A percentile compares a stretch with the other conserved stretches of the same genome.
Evolutionary conservation across 169 alveolate genomes (phyloP).

Genomic region (Eimeria necatrix): DNA sequence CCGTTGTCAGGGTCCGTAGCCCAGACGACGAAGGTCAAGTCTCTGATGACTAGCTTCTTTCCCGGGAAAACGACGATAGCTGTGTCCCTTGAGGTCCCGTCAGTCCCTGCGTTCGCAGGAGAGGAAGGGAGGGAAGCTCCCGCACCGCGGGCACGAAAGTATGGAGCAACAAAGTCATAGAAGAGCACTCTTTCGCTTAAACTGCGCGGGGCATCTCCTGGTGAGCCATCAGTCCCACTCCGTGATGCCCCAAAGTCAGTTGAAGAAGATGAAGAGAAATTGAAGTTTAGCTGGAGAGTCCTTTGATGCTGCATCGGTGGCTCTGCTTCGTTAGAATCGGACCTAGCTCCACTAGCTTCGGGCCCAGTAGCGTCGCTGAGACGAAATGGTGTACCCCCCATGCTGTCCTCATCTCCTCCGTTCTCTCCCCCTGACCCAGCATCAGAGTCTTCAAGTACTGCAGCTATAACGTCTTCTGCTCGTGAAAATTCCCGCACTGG

Average conservation of each 20-base stretch:
- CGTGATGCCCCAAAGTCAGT: neutral
- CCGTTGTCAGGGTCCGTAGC: conserved; percentile 81
- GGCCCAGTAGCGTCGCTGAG: conserved; percentile 47
- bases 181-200: conserved; percentile 53
- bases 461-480: conserved; percentile 73
- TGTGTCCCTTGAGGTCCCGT: conserved; percentile 38
- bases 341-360: neutral
- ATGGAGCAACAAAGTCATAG: conserved; percentile 73
- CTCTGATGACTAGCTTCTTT: conserved; percentile 74
- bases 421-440: neutral
- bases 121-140: conserved; percentile 17
- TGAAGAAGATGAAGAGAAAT: conserved; percentile 28
- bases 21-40: conserved; percentile 82
- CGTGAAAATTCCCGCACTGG: conserved; percentile 40
- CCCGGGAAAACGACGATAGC: conserved; percentile 81
- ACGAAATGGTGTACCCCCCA: conserved; percentile 56
- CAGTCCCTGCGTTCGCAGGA: conserved; percentile 39
- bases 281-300: conserved; percentile 61
- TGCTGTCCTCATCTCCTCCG: conserved; percentile 31
- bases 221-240: neutral
- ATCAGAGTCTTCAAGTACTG: conserved; percentile 53
- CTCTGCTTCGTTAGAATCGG: neutral
- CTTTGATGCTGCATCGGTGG: conserved; percentile 52
- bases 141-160: conserved; percentile 54
- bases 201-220: neutral